These are phyloP conservation scores for Bauhinia variegata DNA, from an alignment of 306 rosid species.

Conservation along the genomic window DNA sequence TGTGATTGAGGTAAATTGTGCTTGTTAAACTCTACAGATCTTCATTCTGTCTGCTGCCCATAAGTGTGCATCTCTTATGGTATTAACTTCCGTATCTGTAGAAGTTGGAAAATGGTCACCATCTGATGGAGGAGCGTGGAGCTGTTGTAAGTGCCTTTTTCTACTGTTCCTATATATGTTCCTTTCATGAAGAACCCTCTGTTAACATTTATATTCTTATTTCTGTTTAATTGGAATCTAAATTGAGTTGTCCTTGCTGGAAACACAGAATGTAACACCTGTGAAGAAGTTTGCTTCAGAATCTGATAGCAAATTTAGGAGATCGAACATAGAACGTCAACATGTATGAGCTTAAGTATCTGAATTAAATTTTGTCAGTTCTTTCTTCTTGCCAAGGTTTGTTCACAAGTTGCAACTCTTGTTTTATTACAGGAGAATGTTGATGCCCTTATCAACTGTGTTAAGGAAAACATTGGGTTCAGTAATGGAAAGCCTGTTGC, in stretches of 20 bases:
- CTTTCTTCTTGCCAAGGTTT: conserved; percentile 20
- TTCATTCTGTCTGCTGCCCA: conserved; percentile 5
- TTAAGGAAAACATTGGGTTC: conserved; percentile 78
- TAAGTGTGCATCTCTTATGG: conserved; percentile 17
- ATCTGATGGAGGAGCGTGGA: conserved; percentile 62
- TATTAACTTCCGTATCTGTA: conserved; percentile 43
- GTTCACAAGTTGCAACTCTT: conserved; percentile 29
- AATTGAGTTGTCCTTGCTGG: conserved; percentile 53
- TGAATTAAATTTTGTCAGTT: background rate
- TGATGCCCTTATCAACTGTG: conserved; percentile 90
- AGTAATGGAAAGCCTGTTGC: conserved; percentile 96
- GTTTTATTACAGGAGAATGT: conserved; percentile 77
- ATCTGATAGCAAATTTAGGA: conserved; percentile 87
- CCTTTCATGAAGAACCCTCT: conserved; percentile 1
- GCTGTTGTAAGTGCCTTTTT: conserved; percentile 52
- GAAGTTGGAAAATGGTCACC: conserved; percentile 88
- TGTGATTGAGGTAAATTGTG: conserved; percentile 50
- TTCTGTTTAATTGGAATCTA: conserved; percentile 35
- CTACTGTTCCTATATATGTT: conserved; percentile 10
- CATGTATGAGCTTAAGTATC: conserved; percentile 62
- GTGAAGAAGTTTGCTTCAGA: conserved; percentile 78
- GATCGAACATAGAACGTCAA: conserved; percentile 88
- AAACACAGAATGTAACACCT: conserved; percentile 66
- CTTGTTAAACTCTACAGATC: conserved; percentile 25
- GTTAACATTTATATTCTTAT: background rate